Evolutionary conservation across 257 asterid genomes (phyloP).

Genomic region (Plantago ovata): DNA sequence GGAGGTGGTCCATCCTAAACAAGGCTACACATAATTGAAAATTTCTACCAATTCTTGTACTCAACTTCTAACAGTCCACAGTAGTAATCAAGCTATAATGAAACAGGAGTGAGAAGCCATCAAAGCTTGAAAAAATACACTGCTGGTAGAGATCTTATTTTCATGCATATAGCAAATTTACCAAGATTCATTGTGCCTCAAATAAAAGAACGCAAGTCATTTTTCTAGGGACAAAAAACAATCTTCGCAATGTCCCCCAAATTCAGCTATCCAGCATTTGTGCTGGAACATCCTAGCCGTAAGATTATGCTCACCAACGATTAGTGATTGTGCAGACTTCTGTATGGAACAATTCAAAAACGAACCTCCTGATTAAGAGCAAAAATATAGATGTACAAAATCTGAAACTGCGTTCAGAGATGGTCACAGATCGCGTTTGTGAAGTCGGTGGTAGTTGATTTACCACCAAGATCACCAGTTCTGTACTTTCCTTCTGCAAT

Average conservation of each 20-base stretch:
- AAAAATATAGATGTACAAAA: constrained; percentile 24
- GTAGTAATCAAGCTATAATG: too few relatives aligned
- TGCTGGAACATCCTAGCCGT: constrained; percentile 11
- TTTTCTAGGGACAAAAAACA: constrained; percentile 1
- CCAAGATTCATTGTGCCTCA: constrained; percentile 1
- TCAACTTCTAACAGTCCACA: too few relatives aligned
- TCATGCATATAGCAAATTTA: not conserved
- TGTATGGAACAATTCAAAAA: constrained; percentile 18
- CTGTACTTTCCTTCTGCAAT: constrained; percentile 67
- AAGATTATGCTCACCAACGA: constrained; percentile 1
- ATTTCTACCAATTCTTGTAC: too few relatives aligned
- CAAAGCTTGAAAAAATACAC: not conserved
- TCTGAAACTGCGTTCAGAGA: constrained; percentile 27
- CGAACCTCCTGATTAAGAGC: constrained; percentile 10
- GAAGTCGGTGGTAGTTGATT: constrained; percentile 52
- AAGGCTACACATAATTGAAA: too few relatives aligned
- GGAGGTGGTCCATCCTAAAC: too few relatives aligned
- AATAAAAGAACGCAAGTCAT: constrained; percentile 2
- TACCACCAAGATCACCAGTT: constrained; percentile 68
- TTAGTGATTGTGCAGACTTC: constrained; percentile 1
- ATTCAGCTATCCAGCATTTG: not conserved
- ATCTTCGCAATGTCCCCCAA: not conserved
- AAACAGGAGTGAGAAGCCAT: too few relatives aligned
- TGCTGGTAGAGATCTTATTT: not conserved
- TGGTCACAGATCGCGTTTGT: constrained; percentile 61